Evolutionary conservation across 2,329 filamentous ascomycete genomes (phyloP).

Genomic region (Ambrosiella beaveri): DNA sequence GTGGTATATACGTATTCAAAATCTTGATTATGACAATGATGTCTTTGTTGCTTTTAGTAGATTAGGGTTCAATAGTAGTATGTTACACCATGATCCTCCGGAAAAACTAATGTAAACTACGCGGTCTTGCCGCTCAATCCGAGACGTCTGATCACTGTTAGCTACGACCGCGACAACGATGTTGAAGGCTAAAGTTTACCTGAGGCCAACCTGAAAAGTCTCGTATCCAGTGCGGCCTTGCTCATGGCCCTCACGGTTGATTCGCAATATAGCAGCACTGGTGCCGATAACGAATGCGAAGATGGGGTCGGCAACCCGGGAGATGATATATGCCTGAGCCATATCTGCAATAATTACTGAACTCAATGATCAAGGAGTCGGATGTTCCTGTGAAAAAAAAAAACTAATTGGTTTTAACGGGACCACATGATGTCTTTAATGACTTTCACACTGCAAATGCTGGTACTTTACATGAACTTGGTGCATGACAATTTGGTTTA

Average conservation of each 20-base stretch:
- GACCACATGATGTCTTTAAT: background rate
- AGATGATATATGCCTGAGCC: conserved; percentile 41
- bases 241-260: conserved; percentile 42
- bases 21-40: background rate
- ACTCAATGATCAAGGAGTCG: background rate
- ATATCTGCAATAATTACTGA: background rate
- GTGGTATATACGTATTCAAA: too few relatives aligned
- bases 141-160: conserved; percentile 15
- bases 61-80: conserved; percentile 10
- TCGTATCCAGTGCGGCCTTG: conserved; percentile 36
- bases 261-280: conserved; percentile 36
- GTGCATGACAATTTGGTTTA: background rate
- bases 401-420: background rate
- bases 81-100: background rate
- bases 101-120: background rate
- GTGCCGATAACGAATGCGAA: conserved; percentile 41
- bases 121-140: conserved; percentile 11
- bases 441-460: background rate
- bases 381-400: background rate
- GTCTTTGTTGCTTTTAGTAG: background rate
- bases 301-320: conserved; percentile 39
- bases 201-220: conserved; percentile 30
- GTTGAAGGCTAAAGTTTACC: conserved; percentile 18
- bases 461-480: background rate
- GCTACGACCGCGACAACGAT: background rate